A percentile compares a stretch with the other conserved stretches of the same genome.
These are phyloP conservation scores for Gentiana dahurica DNA, from an alignment of 257 asterid species.

Conservation along the genomic window DNA sequence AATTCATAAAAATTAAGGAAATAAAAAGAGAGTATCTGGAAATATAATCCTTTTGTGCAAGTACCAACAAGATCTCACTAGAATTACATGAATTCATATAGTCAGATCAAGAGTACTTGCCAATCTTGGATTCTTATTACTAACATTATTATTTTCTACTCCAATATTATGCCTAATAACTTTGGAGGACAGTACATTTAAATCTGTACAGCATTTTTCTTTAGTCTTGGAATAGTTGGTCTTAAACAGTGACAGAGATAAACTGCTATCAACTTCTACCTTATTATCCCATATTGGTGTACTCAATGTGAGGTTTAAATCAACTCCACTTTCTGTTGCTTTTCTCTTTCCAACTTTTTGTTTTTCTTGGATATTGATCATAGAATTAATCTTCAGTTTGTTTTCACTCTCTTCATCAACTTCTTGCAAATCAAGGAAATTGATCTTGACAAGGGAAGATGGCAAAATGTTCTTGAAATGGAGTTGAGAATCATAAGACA, in stretches of 20 bases:
- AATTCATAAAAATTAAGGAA: no score
- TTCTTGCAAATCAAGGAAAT: background rate
- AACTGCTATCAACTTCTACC: constrained; percentile 15
- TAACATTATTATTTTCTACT: background rate
- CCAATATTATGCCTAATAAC: background rate
- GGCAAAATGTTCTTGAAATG: background rate
- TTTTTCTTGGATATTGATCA: background rate
- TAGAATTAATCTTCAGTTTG: background rate
- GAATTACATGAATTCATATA: constrained; percentile 23
- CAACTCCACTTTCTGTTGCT: constrained; percentile 5
- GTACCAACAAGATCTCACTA: constrained; percentile 35
- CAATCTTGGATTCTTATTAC: constrained; percentile 11
- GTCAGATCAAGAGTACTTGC: constrained; percentile 35
- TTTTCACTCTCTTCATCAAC: background rate
- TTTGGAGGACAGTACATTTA: background rate
- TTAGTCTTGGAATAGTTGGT: background rate
- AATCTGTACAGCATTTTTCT: constrained; percentile 5
- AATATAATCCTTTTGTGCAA: constrained; percentile 13
- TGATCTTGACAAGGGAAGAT: constrained; percentile 5
- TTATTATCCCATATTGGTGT: constrained; percentile 1
- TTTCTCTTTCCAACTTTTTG: constrained; percentile 9
- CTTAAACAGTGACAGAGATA: constrained; percentile 19
- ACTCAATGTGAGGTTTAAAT: constrained; percentile 17
- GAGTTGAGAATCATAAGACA: background rate
- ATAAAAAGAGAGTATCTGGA: background rate